Conservation (phyloP, 2,329 filamentous ascomycete species). For the Neofusicoccum parvum region DNA sequence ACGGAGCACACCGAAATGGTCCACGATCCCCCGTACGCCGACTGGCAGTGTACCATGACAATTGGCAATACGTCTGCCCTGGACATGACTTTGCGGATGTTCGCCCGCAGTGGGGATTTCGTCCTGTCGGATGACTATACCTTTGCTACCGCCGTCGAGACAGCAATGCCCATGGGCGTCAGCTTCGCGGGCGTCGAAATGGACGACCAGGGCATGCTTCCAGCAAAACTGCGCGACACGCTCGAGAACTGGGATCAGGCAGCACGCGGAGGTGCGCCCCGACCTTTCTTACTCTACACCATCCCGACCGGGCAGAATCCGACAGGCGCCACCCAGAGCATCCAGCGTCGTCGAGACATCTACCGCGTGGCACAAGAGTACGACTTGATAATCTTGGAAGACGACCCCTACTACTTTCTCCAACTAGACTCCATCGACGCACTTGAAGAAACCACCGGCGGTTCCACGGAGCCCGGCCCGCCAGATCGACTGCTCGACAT, state of each 20-base stretch:
- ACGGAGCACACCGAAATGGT: slow-evolving; percentile 32
- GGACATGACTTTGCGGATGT: slow-evolving; percentile 33
- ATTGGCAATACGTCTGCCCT: slow-evolving; percentile 34
- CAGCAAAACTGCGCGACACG: slow-evolving; percentile 5
- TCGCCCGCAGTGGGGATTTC: slow-evolving; percentile 30
- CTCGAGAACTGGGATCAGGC: slow-evolving; percentile 27
- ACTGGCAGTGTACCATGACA: slow-evolving; percentile 34
- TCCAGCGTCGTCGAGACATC: slow-evolving; percentile 28
- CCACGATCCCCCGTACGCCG: slow-evolving; percentile 33
- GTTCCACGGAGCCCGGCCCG: neutral
- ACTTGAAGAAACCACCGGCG: neutral
- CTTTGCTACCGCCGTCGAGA: slow-evolving; percentile 31
- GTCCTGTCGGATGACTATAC: slow-evolving; percentile 31
- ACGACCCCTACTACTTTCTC: slow-evolving; percentile 35
- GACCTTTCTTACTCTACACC: slow-evolving; percentile 29
- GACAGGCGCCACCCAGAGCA: slow-evolving; percentile 30
- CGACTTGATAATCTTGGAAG: slow-evolving; percentile 33
- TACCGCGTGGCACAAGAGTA: slow-evolving; percentile 30
- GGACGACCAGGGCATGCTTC: slow-evolving; percentile 32
- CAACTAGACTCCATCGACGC: slow-evolving; percentile 15
- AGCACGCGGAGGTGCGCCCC: slow-evolving; percentile 23
- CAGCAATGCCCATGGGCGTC: slow-evolving; percentile 28
- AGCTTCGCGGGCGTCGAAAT: slow-evolving; percentile 30
- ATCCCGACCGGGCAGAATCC: slow-evolving; percentile 35
- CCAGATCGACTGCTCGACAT: slow-evolving; percentile 21